Percentiles rank a stretch among this genome's conserved stretches.
These are phyloP conservation scores for Penicillium sumatraense DNA, from an alignment of 2,329 filamentous ascomycete genomes.

Conservation along the genomic window DNA sequence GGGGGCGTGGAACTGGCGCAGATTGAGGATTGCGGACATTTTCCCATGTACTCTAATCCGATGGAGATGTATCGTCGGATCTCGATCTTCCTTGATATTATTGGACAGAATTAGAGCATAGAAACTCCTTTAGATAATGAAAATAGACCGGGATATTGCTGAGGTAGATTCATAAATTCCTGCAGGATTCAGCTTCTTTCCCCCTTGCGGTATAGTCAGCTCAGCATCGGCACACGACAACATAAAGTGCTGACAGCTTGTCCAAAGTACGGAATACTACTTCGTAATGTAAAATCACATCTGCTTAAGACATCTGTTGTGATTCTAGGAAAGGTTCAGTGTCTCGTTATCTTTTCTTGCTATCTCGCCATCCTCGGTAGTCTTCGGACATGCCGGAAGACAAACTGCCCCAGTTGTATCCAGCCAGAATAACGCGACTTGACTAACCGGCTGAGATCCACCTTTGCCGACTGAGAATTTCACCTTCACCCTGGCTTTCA, in stretches of 20 bases:
- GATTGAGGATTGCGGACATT: constrained; percentile 28
- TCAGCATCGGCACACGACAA: background rate
- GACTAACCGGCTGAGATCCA: background rate
- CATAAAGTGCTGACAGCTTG: constrained; percentile 1
- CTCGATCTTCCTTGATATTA: constrained; percentile 17
- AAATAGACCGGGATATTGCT: background rate
- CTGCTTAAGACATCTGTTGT: too few species aligned
- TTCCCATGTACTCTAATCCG: constrained; percentile 35
- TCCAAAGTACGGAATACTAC: too few species aligned
- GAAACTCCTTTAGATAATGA: constrained; percentile 22
- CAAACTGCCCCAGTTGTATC: too few species aligned
- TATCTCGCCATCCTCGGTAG: background rate
- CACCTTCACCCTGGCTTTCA: background rate
- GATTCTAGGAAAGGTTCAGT: background rate
- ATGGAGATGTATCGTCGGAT: constrained; percentile 30
- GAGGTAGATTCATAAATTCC: background rate
- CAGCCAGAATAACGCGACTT: too few species aligned
- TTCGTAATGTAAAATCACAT: too few species aligned
- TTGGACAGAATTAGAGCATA: background rate
- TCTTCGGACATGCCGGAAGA: background rate
- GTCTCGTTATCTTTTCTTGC: background rate
- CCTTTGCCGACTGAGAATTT: background rate
- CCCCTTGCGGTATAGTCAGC: background rate
- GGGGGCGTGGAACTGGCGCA: constrained; percentile 27
- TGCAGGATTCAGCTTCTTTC: background rate